Conservation (phyloP, 2,329 filamentous ascomycete genomes). For the Chaetoscypha palmicola region DNA sequence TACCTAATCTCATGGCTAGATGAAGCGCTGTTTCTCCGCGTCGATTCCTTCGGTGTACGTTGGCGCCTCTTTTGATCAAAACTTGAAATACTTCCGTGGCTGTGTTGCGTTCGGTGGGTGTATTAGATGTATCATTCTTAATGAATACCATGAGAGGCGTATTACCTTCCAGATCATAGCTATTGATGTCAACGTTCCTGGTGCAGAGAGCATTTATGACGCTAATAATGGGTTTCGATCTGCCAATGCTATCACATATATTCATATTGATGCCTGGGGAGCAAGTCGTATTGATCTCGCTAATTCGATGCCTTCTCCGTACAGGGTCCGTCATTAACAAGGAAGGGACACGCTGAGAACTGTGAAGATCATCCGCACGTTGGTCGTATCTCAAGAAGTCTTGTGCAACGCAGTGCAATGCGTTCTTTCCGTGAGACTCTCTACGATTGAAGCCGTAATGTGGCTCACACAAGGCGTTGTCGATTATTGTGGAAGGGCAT, state of each 20-base stretch:
- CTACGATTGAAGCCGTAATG: neutral
- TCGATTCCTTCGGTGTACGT: constrained; percentile 5
- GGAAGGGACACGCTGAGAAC: neutral
- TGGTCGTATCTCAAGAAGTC: neutral
- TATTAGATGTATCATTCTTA: neutral
- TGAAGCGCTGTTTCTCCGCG: constrained; percentile 13
- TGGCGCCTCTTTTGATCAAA: neutral
- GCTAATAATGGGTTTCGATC: too few species aligned
- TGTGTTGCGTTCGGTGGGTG: too few species aligned
- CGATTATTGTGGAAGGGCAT: neutral
- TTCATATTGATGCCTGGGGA: too few species aligned
- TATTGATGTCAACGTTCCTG: constrained; percentile 6
- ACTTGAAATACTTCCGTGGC: neutral
- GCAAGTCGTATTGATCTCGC: neutral
- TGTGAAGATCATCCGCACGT: neutral
- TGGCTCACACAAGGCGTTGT: neutral
- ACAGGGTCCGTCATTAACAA: neutral
- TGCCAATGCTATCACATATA: too few species aligned
- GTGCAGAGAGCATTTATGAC: neutral
- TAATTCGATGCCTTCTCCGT: neutral
- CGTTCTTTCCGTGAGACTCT: constrained; percentile 3
- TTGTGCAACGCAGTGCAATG: constrained; percentile 5
- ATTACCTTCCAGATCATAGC: constrained; percentile 7
- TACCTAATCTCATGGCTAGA: constrained; percentile 4
- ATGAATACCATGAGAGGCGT: constrained; percentile 11